Conservation (phyloP, 164 flowering plant species). For the Platanus orientalis region DNA sequence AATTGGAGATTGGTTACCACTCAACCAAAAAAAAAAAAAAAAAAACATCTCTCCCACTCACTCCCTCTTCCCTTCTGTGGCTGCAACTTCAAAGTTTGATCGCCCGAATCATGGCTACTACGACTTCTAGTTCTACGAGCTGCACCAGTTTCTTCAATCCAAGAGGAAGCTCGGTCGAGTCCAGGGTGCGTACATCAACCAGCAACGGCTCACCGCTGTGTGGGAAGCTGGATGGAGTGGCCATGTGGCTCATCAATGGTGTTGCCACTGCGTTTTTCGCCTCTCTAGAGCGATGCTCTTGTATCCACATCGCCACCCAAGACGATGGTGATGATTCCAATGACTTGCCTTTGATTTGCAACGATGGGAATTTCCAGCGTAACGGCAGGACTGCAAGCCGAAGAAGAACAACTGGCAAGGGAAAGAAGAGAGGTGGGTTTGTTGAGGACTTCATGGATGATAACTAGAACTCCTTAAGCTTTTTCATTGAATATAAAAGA, state of each 20-base stretch:
- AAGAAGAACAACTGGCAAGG: conserved; percentile 30
- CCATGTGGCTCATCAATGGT: conserved; percentile 66
- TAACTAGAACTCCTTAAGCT: background rate
- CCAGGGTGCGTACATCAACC: conserved; percentile 32
- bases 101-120: conserved; percentile 29
- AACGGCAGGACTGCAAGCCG: conserved; percentile 14
- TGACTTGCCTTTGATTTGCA: conserved; percentile 55
- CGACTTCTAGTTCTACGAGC: conserved; percentile 23
- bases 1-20: too few relatives aligned
- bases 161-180: conserved; percentile 23
- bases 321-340: conserved; percentile 51
- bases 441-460: conserved; percentile 18
- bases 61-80: background rate
- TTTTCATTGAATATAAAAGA: too few relatives aligned
- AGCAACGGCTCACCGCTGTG: conserved; percentile 26
- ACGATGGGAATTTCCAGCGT: conserved; percentile 34
- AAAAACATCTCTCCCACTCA: conserved; percentile 1
- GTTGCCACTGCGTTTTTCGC: conserved; percentile 60
- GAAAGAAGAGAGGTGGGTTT: conserved; percentile 33
- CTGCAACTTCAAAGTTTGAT: background rate
- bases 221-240: conserved; percentile 58
- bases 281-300: conserved; percentile 66
- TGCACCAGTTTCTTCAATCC: conserved; percentile 37
- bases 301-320: conserved; percentile 58
- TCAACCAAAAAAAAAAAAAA: background rate